Evolutionary conservation across 2,329 filamentous ascomycete genomes (phyloP), one percentile per base, ranked within the genome.

Genomic region (Fusarium compactum): DNA sequence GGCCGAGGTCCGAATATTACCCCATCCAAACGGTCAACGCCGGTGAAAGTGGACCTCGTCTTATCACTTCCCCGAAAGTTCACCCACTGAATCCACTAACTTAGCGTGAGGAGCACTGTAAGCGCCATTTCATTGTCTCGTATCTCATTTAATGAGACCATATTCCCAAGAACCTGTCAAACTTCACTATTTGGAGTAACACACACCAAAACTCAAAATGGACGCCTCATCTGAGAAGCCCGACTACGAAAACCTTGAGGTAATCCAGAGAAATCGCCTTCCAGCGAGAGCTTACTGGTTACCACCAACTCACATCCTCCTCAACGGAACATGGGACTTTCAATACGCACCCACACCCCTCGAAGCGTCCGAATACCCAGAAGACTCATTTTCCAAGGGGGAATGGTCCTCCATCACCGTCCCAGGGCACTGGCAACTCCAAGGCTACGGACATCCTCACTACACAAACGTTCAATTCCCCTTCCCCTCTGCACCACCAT

Each of bases 381-480:
- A 40, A 3, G 18, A 38, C 8, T 16, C 12, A 12, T 9, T 7
- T 2, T 7, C 24, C 5, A 15, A 47, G 5, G 59, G 34, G 2
- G 1, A 25, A 8, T 64, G 59, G 62, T 40, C 50, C 1, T 6
- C 18, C 2, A 64, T 64, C 3, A 29, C 18, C 2, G 62, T 64
- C 1, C 62, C 62, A 0, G 59, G 62, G 1, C 62, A 64, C 22
- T 64, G 62, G 62, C 62, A 64, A 12, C 16, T 64, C 3, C 62
- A 64, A 14, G 59, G 62, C 6, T 34, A 58, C 24, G 59, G 62
- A 5, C 30, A 58, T 14, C 62, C 62, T 0, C 62, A 64, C 51
- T 64, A 64, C 16, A 64, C 62, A 1, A 64, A 64, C 18, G 59
- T 64, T 2, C 62, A 64, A 20, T 64, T 58, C 6, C 62, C 62